Conservation (phyloP, 2,329 filamentous ascomycete genomes). For the Scedosporium apiospermum region DNA sequence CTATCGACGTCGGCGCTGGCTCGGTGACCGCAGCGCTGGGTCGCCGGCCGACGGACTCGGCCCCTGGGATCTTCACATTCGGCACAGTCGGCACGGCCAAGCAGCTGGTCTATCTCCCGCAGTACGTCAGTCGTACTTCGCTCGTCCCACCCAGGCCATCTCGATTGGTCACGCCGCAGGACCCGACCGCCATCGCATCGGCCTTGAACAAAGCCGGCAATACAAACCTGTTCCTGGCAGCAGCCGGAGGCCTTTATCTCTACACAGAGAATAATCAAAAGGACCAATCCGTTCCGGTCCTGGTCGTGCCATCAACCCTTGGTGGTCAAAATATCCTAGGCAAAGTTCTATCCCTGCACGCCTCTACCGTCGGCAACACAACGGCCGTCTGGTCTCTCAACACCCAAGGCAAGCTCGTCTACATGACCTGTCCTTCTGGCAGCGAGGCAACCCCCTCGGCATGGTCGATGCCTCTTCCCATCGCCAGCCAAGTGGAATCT, state of each 20-base stretch:
- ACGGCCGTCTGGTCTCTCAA: not conserved
- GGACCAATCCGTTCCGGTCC: not conserved
- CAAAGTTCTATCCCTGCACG: not conserved
- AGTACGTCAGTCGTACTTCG: not conserved
- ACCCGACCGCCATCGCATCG: not conserved
- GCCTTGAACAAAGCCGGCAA: not conserved
- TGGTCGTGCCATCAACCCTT: not conserved
- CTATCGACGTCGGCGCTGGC: not conserved
- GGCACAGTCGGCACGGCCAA: not conserved
- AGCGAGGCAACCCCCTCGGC: not conserved
- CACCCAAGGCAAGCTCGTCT: not conserved
- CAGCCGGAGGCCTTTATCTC: not conserved
- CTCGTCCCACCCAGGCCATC: not conserved
- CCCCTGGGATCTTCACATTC: not conserved
- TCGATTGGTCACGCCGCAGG: not conserved
- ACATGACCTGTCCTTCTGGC: not conserved
- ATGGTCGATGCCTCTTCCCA: not conserved
- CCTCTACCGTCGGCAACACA: not conserved
- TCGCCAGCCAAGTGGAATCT: not conserved
- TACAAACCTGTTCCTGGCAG: not conserved
- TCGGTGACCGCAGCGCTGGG: not conserved
- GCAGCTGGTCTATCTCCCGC: not conserved
- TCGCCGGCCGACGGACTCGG: not conserved
- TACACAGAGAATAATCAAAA: not conserved
- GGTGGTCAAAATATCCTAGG: not conserved